These are phyloP conservation scores for Pseudopithomyces chartarum DNA, from an alignment of 2,329 filamentous ascomycete genomes.

Conservation along the genomic window DNA sequence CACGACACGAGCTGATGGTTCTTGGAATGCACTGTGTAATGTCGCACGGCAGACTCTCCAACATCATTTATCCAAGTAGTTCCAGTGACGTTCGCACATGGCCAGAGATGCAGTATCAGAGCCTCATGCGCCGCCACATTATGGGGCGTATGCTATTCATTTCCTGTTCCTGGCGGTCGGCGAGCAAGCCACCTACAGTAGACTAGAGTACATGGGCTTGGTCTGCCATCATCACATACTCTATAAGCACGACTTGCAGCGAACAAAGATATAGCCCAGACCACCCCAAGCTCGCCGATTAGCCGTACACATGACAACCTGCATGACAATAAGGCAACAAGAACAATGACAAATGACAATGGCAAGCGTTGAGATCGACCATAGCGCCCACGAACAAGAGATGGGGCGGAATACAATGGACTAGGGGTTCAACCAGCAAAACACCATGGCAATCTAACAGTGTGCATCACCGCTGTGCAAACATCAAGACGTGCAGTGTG, in stretches of 20 bases:
- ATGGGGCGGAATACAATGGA: too few relatives aligned
- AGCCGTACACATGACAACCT: background rate
- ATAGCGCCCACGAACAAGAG: too few relatives aligned
- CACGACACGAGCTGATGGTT: background rate
- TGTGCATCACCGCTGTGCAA: too few relatives aligned
- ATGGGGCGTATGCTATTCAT: background rate
- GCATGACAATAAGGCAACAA: too few relatives aligned
- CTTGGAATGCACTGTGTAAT: background rate
- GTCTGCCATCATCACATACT: too few relatives aligned
- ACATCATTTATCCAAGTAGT: background rate
- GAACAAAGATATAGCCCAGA: background rate
- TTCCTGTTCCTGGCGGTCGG: conserved; percentile 6
- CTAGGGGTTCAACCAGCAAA: too few relatives aligned
- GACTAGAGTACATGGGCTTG: too few relatives aligned
- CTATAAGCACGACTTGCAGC: background rate
- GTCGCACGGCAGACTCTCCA: background rate
- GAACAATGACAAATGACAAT: too few relatives aligned
- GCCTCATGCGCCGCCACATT: background rate
- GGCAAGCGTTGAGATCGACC: too few relatives aligned
- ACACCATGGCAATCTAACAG: too few relatives aligned
- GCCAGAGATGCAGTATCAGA: background rate
- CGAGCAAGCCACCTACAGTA: too few relatives aligned
- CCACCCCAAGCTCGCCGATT: background rate
- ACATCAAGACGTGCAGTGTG: too few relatives aligned
- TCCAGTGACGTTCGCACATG: background rate